Base-by-base conservation (phyloP, 2,329 filamentous ascomycete genomes). In the Aspergillus sp. region DNA sequence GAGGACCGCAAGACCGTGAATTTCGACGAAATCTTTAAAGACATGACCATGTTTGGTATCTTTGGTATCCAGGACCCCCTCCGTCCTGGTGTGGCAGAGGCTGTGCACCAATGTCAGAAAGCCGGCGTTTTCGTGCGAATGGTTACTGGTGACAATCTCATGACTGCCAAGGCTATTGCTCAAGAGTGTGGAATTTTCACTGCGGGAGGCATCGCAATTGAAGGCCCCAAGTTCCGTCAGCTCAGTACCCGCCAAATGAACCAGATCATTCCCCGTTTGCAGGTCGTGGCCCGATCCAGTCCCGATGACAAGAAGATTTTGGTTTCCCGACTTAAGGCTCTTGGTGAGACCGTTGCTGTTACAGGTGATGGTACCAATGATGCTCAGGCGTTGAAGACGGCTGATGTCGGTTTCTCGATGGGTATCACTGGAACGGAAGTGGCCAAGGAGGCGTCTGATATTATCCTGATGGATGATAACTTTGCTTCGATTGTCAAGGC, bases 401-500 rank as follows among this genome's bases (percentile, higher is more conserved):
- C 87, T 5, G 86, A 91, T 61, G 84, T 91, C 43, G 87, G 87
- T 22, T 90, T 91, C 68, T 88, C 86, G 15, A 91, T 91, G 87
- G 87, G 87, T 56, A 88, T 90, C 46, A 79, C 86, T 12, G 87
- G 87, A 52, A 90, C 87, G 0, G 87, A 90, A 65, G 86, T 91
- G 35, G 87, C 87, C 41, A 90, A 90, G 68, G 86, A 91, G 67
- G 87, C 87, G 1, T 90, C 87, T 6, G 85, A 86, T 33, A 91
- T 91, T 52, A 89, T 91, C 58, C 75, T 91, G 12, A 90, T 90
- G 86, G 87, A 90, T 62, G 87, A 91, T 68, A 90, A 90, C 70
- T 91, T 91, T 68, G 79, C 83, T 23, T 90, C 86, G n/a, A 91
- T 90, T 52, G 84, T 91, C 54, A 89, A 88, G 68, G 87, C 87